phyloP scores from a whole-genome alignment of 495 filamentous ascomycete genomes.

The Annulohypoxylon stygium region DNA sequence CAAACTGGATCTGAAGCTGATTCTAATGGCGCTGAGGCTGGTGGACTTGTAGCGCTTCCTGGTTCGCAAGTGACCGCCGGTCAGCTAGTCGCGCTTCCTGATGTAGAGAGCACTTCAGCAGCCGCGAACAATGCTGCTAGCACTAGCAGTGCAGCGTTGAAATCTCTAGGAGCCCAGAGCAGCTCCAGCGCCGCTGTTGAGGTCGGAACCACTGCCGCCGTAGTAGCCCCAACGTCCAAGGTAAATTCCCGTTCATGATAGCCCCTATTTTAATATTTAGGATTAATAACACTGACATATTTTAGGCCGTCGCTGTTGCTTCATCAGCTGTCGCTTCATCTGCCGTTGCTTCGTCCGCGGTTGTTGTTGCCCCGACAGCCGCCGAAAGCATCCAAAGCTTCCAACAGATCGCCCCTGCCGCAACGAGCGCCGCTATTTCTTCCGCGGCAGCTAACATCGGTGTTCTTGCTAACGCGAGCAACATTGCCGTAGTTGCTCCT shows the following conservation, averaged over 20 bases:
- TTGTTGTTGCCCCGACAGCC: neutral
- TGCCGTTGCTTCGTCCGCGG: neutral
- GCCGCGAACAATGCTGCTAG: slow-evolving; percentile 8
- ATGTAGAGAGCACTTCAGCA: slow-evolving; percentile 7
- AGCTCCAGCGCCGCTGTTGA: slow-evolving; percentile 15
- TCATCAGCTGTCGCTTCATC: slow-evolving; percentile 2
- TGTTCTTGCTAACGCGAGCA: slow-evolving; percentile 19
- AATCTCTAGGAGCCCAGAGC: slow-evolving; percentile 15
- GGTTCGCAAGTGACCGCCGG: slow-evolving; percentile 36
- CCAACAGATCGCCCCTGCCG: slow-evolving; percentile 23
- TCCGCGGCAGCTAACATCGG: slow-evolving; percentile 23
- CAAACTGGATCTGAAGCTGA: neutral
- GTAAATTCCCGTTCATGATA: slow-evolving; percentile 6
- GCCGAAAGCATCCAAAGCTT: slow-evolving; percentile 32
- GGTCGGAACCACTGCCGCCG: slow-evolving; percentile 20
- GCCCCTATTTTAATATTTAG: neutral
- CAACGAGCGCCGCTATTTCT: slow-evolving; percentile 1
- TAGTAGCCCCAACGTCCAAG: slow-evolving; percentile 7
- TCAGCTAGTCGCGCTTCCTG: slow-evolving; percentile 41
- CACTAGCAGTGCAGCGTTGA: slow-evolving; percentile 13
- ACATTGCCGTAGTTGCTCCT: neutral
- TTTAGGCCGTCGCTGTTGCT: neutral
- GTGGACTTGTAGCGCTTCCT: slow-evolving; percentile 20
- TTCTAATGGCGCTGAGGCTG: neutral
- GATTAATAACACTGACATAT: slow-evolving; percentile 6